Evolutionary conservation across 805 yeast genomes (phyloP), one percentile per base, ranked within the genome.

Genomic region (Saccharomycopsis fodiens): DNA sequence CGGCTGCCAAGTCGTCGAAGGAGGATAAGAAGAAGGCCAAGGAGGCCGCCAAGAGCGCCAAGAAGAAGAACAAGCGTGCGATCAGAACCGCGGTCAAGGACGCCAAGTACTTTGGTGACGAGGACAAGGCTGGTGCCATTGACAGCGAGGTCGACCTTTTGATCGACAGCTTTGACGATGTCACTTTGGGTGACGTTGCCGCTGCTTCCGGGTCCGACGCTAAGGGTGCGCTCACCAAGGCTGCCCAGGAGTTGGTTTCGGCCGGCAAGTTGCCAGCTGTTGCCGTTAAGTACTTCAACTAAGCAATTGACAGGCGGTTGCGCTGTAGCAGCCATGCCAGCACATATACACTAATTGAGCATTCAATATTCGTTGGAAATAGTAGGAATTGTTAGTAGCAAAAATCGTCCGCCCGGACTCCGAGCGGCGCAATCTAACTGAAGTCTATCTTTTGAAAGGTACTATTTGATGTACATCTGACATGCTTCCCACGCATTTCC

Each of bases 11-110:
- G 62, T 76, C 70, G 47, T 76, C 74, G 52, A 73, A 82, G 60
- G 86, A 81, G 65, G 79, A 81, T 65, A 82, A 87, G 58, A 91
- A 91, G 76, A 95, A 91, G 74, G 83, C 91, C 57, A 95, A 95
- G 64, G 96, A 93, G 76, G 86, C 85, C 57, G 96, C 96, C 44
- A 79, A 79, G 68, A 71, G 70, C 52, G 84, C 84, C 41, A 89
- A 87, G 76, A 93, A 93, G 95, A 93, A 93, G 85, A 85, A 85
- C 72, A 86, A 85, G 82, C 82, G 95, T 73, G 66, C 80, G 35
- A 67, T 93, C 54, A 86, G 97, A 77, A 67, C 68, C 57, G 72
- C 88, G 48, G 86, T 79, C 55, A 87, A 89, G 73, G 96, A 85
- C 37, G 78, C 73, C 56, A 84, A 73, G 48, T 87, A 86, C 76